Evolutionary conservation across 352 stramenopile genomes (phyloP).

Genomic region (Phytophthora aleatoria): DNA sequence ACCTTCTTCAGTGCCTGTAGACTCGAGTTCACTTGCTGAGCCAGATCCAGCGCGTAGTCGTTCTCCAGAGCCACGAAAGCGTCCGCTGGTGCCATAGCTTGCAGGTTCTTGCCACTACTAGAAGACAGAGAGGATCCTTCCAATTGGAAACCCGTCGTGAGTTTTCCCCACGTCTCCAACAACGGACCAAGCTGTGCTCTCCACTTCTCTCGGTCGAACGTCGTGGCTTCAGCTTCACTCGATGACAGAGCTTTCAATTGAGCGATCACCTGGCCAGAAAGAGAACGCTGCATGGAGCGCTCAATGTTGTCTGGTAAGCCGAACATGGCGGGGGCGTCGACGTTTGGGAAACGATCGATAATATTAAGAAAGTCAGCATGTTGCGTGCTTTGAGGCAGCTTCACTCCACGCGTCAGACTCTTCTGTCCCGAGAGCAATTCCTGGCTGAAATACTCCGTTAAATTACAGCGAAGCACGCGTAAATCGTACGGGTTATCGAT

Average conservation of each 20-base stretch:
- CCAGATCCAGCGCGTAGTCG: constrained; percentile 77
- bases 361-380: constrained; percentile 74
- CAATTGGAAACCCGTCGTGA: constrained; percentile 66
- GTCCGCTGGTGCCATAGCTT: constrained; percentile 74
- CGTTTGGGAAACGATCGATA: constrained; percentile 77
- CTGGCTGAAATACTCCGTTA: constrained; percentile 86
- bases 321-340: constrained; percentile 86
- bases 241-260: constrained; percentile 87
- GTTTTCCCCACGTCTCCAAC: constrained; percentile 89
- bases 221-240: constrained; percentile 55
- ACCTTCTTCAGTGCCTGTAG: constrained; percentile 88
- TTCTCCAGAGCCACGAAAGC: constrained; percentile 93
- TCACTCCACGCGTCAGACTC: constrained; percentile 64
- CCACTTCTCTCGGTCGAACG: constrained; percentile 94
- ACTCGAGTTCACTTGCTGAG: constrained; percentile 67
- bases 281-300: constrained; percentile 90
- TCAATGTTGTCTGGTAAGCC: constrained; percentile 95
- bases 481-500: constrained; percentile 95
- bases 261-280: constrained; percentile 81
- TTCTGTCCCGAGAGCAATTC: constrained; percentile 77
- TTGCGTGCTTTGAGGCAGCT: constrained; percentile 66
- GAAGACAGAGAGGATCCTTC: constrained; percentile 34
- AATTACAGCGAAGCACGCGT: constrained; percentile 88
- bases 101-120: constrained; percentile 40
- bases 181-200: constrained; percentile 87